Evolutionary conservation across 1,284 basidiomycete species (phyloP).

Genomic region (Neonothopanus nambi): DNA sequence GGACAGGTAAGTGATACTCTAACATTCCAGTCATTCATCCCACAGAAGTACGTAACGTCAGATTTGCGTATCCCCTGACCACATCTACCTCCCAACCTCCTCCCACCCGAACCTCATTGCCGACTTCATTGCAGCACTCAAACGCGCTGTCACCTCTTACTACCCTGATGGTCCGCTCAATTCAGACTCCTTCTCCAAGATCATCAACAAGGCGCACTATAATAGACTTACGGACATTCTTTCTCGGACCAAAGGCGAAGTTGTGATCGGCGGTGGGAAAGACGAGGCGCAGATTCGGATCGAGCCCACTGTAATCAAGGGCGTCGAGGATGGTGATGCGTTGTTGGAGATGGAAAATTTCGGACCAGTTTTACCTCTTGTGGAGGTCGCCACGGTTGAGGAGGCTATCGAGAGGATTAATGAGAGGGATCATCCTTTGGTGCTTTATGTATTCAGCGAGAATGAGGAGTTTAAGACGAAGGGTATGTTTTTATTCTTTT

Average conservation of each 20-base stretch:
- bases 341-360: conserved; percentile 69
- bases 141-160: conserved; percentile 36
- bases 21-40: not conserved
- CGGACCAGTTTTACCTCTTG: conserved; percentile 66
- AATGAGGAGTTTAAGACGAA: conserved; percentile 39
- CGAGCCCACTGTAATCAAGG: conserved; percentile 45
- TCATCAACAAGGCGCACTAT: conserved; percentile 51
- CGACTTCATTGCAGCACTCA: conserved; percentile 52
- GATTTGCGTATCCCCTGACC: conserved; percentile 68
- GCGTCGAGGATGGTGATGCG: conserved; percentile 49
- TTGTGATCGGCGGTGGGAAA: conserved; percentile 49
- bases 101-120: conserved; percentile 36
- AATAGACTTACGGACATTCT: conserved; percentile 47
- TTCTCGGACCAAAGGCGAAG: conserved; percentile 51
- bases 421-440: conserved; percentile 45
- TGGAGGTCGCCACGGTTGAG: conserved; percentile 57
- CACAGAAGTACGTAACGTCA: conserved; percentile 18
- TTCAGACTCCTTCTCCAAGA: conserved; percentile 36
- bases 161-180: conserved; percentile 35
- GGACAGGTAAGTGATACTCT: conserved; percentile 43
- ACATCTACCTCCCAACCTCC: conserved; percentile 53
- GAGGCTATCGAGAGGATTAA: conserved; percentile 54
- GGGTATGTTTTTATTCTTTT: conserved; percentile 28
- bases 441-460: conserved; percentile 50
- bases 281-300: conserved; percentile 35